Conservation (phyloP, 768 basidiomycete species). For the Russula virescens region DNA sequence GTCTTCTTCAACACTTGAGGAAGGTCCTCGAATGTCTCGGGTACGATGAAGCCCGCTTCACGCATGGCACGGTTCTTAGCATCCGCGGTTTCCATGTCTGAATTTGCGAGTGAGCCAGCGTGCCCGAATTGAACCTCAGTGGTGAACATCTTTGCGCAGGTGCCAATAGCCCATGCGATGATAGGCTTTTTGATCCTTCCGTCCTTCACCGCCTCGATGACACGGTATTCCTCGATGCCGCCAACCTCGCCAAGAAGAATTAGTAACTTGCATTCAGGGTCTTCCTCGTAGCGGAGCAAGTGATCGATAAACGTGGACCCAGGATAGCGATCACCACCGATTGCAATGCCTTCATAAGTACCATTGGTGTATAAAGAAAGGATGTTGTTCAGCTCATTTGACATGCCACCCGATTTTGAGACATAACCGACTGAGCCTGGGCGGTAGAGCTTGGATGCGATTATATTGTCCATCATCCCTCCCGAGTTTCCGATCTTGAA, state of each 20-base stretch:
- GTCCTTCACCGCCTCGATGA: slow-evolving; percentile 93
- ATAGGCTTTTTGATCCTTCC: slow-evolving; percentile 97
- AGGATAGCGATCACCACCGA: slow-evolving; percentile 98
- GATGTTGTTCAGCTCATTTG: slow-evolving; percentile 99
- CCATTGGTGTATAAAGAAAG: slow-evolving; percentile 94
- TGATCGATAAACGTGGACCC: slow-evolving; percentile 99
- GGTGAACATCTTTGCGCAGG: slow-evolving; percentile 99
- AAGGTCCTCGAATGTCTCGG: slow-evolving; percentile 95
- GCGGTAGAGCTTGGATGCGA: slow-evolving; percentile 96
- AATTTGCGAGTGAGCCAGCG: slow-evolving; percentile 97
- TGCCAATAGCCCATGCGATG: slow-evolving; percentile 99
- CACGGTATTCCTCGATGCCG: slow-evolving; percentile 97
- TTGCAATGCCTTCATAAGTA: slow-evolving; percentile 99
- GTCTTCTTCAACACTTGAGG: slow-evolving; percentile 79
- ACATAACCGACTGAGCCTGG: slow-evolving; percentile 97
- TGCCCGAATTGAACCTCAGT: slow-evolving; percentile 99
- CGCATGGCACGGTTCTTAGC: slow-evolving; percentile 97
- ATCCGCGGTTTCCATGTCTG: slow-evolving; percentile 94
- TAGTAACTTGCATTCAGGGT: slow-evolving; percentile 98
- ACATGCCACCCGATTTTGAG: slow-evolving; percentile 99
- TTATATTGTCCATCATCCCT: slow-evolving; percentile 99
- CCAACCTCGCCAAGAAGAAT: slow-evolving; percentile 98
- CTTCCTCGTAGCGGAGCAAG: slow-evolving; percentile 92
- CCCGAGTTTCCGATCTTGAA: slow-evolving; percentile 99
- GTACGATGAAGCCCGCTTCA: slow-evolving; percentile 92